Base-by-base conservation (phyloP, 371 early-diverging fungal species). In the Zancudomyces culisetae region DNA sequence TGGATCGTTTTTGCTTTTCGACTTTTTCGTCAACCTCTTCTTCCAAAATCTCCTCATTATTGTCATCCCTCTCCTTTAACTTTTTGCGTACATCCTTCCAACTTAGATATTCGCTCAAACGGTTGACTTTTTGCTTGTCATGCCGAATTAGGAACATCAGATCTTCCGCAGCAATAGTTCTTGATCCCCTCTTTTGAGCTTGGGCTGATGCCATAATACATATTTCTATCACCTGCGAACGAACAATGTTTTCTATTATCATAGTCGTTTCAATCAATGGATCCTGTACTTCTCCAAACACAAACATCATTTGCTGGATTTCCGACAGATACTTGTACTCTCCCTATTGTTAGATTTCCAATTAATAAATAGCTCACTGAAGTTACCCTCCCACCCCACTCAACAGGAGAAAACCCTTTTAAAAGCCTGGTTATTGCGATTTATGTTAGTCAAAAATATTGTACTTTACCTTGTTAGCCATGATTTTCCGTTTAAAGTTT, bases 261-360 rank as follows among this genome's bases (percentile, higher is more conserved):
- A 76, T 68, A 8, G 85, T 83, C 0, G 90, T 87, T 51, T 89
- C 94, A 3, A 76, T 77, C 40, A 85, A 69, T 24, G 94, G 88
- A 66, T 91, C 90, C 2, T 79, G 66, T 27, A 91, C 85, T 59
- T 96, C 95, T 27, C 95, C 97, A 74, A 87, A 90, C 28, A 92
- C 93, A 72, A 85, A 96, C 94, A 96, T 94, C 96, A 95, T 95
- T 76, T 92, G 88, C 60, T 81, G 81, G 59, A 90, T 90, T 62
- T 90, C 90, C 27, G 72, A 74, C 13, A 65, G 62, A 62, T 81
- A 81, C 27, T 56, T 57, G 56, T 68, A 68, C 45, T 45, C n/a
- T n/a, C n/a, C n/a, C n/a, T n/a, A n/a, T n/a, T n/a, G n/a, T n/a
- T n/a, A n/a, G n/a, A n/a, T n/a, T n/a, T n/a, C n/a, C n/a, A n/a